A percentile compares a stretch with the other conserved stretches of the same genome.
Evolutionary conservation across 257 asterid genomes (phyloP).

Genomic region (Gentiana dahurica): DNA sequence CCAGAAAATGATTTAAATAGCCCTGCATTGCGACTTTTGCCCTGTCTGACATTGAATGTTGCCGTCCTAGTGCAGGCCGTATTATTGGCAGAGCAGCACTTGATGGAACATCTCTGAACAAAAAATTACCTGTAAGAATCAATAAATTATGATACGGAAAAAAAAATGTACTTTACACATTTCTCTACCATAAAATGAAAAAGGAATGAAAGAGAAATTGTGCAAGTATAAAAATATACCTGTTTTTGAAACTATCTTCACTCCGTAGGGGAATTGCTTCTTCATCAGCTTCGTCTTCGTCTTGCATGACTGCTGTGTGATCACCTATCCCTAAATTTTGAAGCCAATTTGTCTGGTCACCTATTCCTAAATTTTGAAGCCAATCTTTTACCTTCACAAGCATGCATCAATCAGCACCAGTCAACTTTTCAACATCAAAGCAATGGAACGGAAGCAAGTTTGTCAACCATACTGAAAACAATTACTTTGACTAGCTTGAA

Average conservation of each 20-base stretch:
- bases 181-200: slow-evolving; percentile 16
- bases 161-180: slow-evolving; percentile 23
- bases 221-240: slow-evolving; percentile 41
- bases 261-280: slow-evolving; percentile 54
- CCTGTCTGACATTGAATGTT: slow-evolving; percentile 77
- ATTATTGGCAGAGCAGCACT: slow-evolving; percentile 90
- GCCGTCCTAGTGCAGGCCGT: slow-evolving; percentile 92
- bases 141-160: slow-evolving; percentile 60
- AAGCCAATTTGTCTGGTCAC: slow-evolving; percentile 87
- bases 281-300: slow-evolving; percentile 84
- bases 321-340: slow-evolving; percentile 92
- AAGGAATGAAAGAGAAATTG: slow-evolving; percentile 2
- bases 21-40: slow-evolving; percentile 96
- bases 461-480: too few relatives aligned
- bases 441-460: neutral
- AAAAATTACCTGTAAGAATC: slow-evolving; percentile 92
- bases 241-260: slow-evolving; percentile 66
- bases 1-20: slow-evolving; percentile 83
- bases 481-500: neutral
- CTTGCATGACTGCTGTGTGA: slow-evolving; percentile 57
- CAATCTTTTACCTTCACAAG: slow-evolving; percentile 74
- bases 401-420: slow-evolving; percentile 15
- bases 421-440: neutral
- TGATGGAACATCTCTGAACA: slow-evolving; percentile 99
- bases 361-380: slow-evolving; percentile 93